Base-by-base conservation (phyloP, 106 monocot species). In the Ottelia alismoides region DNA sequence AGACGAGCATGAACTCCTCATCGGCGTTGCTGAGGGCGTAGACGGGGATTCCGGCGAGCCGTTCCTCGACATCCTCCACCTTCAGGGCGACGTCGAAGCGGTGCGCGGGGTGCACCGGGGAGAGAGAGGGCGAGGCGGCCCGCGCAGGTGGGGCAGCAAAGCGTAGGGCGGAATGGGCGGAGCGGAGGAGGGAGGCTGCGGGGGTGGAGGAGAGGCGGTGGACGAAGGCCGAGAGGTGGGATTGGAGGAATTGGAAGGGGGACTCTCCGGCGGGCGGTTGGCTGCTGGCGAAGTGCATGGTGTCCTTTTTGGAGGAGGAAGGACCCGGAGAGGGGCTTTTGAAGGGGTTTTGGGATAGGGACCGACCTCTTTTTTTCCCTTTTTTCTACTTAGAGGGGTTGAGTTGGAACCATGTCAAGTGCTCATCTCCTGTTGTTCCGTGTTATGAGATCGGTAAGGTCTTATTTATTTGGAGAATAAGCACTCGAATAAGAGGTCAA, bases 1-100 rank as follows among this genome's bases (percentile, higher is more conserved):
- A 81, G 2, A 96, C 78, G 4, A 96, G 76, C 54, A 96, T 88
- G 57, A 96, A 81, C 74, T 85, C 84, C 54, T 74, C 76, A 7
- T 64, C 73, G 10, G 76, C 27, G 61, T 84, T 88, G 67, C 76
- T 72, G 44, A 96, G 81, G 27, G 81, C 76, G 62, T 96, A 88
- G 0, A 96, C 88, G 16, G 94, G 88, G 30, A 96, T 65, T 9
- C 88, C 94, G 20, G 78, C 75, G 12, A 96, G 69, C 60, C 84
- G 65, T 70, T 84, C 78, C 76, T 73, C 83, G 27, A 88, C 56
- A 43, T 58, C 53, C 11, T 61, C 54, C 23, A 45, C 52, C 29
- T 70, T 47, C 74, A 62, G 45, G 32, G 72, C 60, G 23, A 63
- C 48, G 44, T 75, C 75, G 53, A 64, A 54, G 60, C 58, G 44